phyloP scores from a whole-genome alignment of 192 early-diverging fungal genomes.

The Coemansia furcata region DNA sequence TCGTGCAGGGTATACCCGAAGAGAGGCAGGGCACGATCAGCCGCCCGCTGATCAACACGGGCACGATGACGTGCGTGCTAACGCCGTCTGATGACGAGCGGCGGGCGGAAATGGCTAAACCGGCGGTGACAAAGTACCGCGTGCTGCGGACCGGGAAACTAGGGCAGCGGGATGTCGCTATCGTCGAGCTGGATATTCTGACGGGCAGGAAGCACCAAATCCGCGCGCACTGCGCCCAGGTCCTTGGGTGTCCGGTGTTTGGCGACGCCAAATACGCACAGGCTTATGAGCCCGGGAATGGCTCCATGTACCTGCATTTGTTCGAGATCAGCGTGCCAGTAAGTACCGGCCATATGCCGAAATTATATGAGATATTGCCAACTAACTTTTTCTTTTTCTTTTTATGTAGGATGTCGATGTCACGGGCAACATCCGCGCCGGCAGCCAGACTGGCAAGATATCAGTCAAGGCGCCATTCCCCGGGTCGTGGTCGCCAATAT shows the following conservation, averaged over 20 bases:
- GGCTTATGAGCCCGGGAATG: neutral
- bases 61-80: neutral
- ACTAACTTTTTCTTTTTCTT: neutral
- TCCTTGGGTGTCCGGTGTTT: slow-evolving; percentile 30
- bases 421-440: neutral
- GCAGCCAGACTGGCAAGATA: neutral
- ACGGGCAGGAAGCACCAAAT: slow-evolving; percentile 48
- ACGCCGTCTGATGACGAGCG: neutral
- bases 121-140: slow-evolving; percentile 19
- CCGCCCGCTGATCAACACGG: slow-evolving; percentile 7
- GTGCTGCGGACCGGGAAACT: slow-evolving; percentile 13
- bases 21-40: slow-evolving; percentile 1
- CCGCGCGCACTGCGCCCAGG: slow-evolving; percentile 34
- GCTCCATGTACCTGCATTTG: slow-evolving; percentile 24
- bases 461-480: slow-evolving; percentile 34
- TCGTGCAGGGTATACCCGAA: slow-evolving; percentile 16
- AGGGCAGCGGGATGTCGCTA: neutral
- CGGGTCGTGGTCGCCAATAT: slow-evolving; percentile 22
- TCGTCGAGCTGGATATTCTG: slow-evolving; percentile 21
- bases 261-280: slow-evolving; percentile 27
- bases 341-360: neutral
- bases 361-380: neutral
- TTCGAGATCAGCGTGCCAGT: slow-evolving; percentile 16
- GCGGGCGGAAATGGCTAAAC: neutral
- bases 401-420: slow-evolving; percentile 9